Base-by-base conservation (phyloP, 2,329 filamentous ascomycete species). In the Fusarium sp. region DNA sequence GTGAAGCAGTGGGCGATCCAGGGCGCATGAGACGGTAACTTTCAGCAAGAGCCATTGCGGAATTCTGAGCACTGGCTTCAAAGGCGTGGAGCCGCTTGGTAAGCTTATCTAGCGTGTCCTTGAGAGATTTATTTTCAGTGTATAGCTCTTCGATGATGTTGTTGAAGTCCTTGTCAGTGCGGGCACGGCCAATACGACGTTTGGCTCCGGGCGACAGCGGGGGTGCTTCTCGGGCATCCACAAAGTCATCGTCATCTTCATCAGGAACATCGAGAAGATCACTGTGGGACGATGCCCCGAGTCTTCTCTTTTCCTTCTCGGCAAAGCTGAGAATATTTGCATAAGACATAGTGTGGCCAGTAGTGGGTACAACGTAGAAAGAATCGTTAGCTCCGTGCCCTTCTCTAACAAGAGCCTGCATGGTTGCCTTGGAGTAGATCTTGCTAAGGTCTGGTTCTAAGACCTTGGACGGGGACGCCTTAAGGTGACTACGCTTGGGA, bases 291-390 rank as follows among this genome's bases (percentile, higher is more conserved):
- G 87, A 88, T 11, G 87, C 86, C 30, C 85, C 88, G 57, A 89
- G 80, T 15, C 90, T 88, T 13, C 90, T 86, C 79, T 88, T 90
- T 79, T 92, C 90, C 77, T 92, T 92, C 72, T 91, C 88, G 40
- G 89, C 90, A 75, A 90, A 91, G 46, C 86, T 92, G 25, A 97
- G 85, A 59, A 99, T 98, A 71, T 93, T 95, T 49, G 96, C 95
- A 79, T 98, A 99, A 1, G 95, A 96, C 68, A 95, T 92, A 6
- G 95, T 98, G 72, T 96, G 95, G 9, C 96, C 96, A 23, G 93
- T 94, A 1, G 94, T 93, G 8, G 96, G 96, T 2, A 99, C 96
- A 3, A 98, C 93, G 80, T 98, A 98, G 84, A 99, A 99, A 13
- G 93, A 96, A 77, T 93, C 93, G 66, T 87, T 89, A 21, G 89